phyloP scores from a whole-genome alignment of 371 early-diverging fungal genomes.

The Batrachochytrium dendrobatidis region DNA sequence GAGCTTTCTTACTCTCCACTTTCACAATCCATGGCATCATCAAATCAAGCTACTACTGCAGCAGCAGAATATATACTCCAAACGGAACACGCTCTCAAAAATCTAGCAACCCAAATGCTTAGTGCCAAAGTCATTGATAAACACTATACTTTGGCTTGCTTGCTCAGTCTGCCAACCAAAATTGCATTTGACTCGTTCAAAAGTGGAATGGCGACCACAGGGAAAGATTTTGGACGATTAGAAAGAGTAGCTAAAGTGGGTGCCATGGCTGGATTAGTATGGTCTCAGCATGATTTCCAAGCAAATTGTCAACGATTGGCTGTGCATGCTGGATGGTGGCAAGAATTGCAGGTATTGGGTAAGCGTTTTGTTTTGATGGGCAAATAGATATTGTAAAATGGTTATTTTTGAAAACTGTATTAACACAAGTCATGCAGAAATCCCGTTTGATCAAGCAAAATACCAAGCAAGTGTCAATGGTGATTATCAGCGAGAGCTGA shows the following conservation, averaged over 20 bases:
- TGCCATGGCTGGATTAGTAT: constrained; percentile 25
- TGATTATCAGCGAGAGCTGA: constrained; percentile 32
- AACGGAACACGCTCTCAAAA: background rate
- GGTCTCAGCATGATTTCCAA: constrained; percentile 38
- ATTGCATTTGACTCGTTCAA: constrained; percentile 33
- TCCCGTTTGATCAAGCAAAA: constrained; percentile 33
- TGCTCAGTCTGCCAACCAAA: constrained; percentile 26
- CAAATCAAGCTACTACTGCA: background rate
- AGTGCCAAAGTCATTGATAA: constrained; percentile 25
- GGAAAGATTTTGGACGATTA: constrained; percentile 33
- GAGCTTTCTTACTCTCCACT: background rate
- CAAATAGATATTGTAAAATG: background rate
- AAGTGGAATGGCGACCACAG: constrained; percentile 20
- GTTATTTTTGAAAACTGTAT: background rate
- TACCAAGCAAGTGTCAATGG: constrained; percentile 17
- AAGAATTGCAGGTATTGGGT: constrained; percentile 39
- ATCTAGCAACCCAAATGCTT: constrained; percentile 8
- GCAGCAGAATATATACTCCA: background rate
- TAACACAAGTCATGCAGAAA: constrained; percentile 18
- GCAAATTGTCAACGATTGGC: constrained; percentile 31
- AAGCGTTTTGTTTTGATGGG: constrained; percentile 2
- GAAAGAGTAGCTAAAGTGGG: constrained; percentile 39
- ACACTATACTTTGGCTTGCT: constrained; percentile 29
- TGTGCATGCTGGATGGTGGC: constrained; percentile 42
- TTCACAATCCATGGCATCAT: background rate